Base-by-base conservation (phyloP, 73 alveolate species). In the Effrenium voratum region DNA sequence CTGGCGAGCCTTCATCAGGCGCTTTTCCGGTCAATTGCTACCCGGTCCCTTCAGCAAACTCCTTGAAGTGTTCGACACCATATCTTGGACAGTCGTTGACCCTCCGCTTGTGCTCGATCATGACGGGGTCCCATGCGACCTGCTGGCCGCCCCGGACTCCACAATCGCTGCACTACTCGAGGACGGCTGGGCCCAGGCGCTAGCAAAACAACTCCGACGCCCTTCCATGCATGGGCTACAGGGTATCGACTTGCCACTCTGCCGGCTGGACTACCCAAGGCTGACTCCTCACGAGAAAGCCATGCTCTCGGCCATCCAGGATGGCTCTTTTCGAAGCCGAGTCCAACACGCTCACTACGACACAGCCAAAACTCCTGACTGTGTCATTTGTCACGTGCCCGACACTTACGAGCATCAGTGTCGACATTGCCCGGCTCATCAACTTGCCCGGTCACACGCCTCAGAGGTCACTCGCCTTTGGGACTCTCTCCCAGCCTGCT, bases 1-100 rank as follows among this genome's bases (percentile, higher is more conserved):
- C 28, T 79, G 90, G 90, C 34, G 28, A 0, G n/a, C 34, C 36
- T 79, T 36, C 13, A 79, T 79, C 68, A 0, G 10, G 45, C 36
- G n/a, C 16, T 79, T 1, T 4, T 1, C 16, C 2, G 90, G 90
- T 24, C 10, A 8, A 2, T 19, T 28, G 30, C 19, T 28, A 5
- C 66, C 38, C 2, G 90, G 90, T 1, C 90, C 90, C 10, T 79
- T 79, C 44, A 24, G 66, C 44, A 79, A 79, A 41, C 66, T 79
- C 1, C 68, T 79, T 2, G 66, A 44, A 1, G 50, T 79, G 1
- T 24, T 30, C 19, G 41, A 28, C 43, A 63, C 38, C 22, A 3
- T 79, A 1, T 41, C 68, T 0, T 79, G 90, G 90, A 36, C 28
- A 3, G n/a, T 66, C 52, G 44, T 2, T 15, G n/a, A 5, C 13